A percentile compares a stretch with the other conserved stretches of the same genome.
phyloP scores from a whole-genome alignment of 345 rosid species.

The Rhodamnia argentea region DNA sequence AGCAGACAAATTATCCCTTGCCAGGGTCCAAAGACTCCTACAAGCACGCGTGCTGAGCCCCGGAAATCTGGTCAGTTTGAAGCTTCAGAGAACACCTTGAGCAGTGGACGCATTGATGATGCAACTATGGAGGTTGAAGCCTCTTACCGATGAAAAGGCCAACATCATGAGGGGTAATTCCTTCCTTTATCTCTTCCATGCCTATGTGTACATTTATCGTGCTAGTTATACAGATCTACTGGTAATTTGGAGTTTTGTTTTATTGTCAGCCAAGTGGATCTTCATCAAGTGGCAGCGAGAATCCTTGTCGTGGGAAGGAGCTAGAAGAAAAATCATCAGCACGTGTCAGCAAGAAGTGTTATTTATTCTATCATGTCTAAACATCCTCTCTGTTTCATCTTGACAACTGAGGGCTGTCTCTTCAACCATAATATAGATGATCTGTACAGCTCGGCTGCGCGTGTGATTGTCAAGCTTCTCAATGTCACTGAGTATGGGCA shows the following conservation, averaged over 20 bases:
- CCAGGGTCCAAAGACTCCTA: slow-evolving; percentile 17
- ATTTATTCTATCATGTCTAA: not conserved
- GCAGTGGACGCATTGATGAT: not conserved
- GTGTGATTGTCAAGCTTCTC: not conserved
- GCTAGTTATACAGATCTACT: not conserved
- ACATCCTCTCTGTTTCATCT: not conserved
- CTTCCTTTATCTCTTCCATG: slow-evolving; percentile 5
- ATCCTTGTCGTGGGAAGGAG: not conserved
- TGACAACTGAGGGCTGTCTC: not conserved
- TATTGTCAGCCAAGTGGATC: not conserved
- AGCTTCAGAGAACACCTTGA: not conserved
- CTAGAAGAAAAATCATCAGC: not conserved
- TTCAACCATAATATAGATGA: not conserved
- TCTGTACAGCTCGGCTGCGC: not conserved
- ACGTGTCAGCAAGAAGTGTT: not conserved
- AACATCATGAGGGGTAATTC: not conserved
- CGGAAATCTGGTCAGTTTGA: not conserved
- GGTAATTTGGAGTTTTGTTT: slow-evolving; percentile 2
- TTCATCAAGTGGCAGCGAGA: not conserved
- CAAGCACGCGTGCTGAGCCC: not conserved
- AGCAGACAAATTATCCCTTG: slow-evolving; percentile 14
- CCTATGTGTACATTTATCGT: not conserved
- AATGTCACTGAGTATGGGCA: not conserved
- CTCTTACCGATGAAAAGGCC: not conserved
- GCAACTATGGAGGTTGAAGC: not conserved